phyloP scores from a whole-genome alignment of 495 filamentous ascomycete species.

The Thermothielavioides terrestris region DNA sequence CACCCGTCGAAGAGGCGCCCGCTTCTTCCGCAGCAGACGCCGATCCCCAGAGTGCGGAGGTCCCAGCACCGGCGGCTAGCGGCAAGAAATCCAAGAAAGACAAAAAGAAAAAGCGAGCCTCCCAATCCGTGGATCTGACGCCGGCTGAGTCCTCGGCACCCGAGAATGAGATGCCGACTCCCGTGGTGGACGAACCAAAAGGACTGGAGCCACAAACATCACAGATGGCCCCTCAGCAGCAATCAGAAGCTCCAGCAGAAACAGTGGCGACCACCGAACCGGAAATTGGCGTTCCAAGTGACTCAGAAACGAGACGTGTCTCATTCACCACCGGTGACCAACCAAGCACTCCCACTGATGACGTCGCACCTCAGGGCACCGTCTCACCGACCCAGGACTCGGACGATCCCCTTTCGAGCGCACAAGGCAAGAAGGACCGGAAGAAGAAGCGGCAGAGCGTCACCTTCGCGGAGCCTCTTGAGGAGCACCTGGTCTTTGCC shows the following conservation, averaged over 20 bases:
- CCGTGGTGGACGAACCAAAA: not conserved
- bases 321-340: not conserved
- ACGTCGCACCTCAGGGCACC: not conserved
- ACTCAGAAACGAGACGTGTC: not conserved
- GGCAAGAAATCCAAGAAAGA: slow-evolving; percentile 23
- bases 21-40: not conserved
- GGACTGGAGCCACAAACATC: not conserved
- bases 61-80: not conserved
- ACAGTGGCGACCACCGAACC: not conserved
- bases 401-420: not conserved
- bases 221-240: not conserved
- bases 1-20: not conserved
- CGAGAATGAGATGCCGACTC: not conserved
- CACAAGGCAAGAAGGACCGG: slow-evolving; percentile 14
- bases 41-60: not conserved
- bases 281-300: not conserved
- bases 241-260: not conserved
- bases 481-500: slow-evolving; percentile 13
- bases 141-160: not conserved
- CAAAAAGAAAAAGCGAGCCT: slow-evolving; percentile 16
- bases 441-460: slow-evolving; percentile 35
- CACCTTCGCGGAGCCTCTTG: slow-evolving; percentile 20
- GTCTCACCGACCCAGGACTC: not conserved
- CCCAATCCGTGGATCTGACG: not conserved
- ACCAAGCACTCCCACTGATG: not conserved